Percentiles rank a stretch among this genome's conserved stretches.
Evolutionary conservation across 208 protist genomes (phyloP).

Genomic region (Acanthamoeba lenticulata): DNA sequence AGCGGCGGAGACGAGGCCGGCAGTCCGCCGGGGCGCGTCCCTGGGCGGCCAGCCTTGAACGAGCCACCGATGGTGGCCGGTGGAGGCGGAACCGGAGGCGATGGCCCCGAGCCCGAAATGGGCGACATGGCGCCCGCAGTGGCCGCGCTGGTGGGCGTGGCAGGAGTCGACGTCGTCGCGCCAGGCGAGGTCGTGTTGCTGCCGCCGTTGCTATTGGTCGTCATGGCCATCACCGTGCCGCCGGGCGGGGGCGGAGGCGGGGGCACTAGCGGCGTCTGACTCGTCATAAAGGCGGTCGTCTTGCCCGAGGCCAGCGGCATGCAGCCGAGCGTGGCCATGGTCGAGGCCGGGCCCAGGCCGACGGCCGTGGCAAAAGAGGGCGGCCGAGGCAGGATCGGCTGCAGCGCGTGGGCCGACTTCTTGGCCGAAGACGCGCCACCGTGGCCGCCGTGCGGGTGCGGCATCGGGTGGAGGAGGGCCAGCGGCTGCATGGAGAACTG

Average conservation of each 20-base stretch:
- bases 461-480: background rate
- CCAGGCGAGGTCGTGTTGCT: background rate
- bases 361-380: background rate
- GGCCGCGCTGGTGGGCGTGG: background rate
- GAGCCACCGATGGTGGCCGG: too few species aligned
- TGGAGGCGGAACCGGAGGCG: too few species aligned
- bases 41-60: too few species aligned
- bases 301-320: background rate
- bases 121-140: background rate
- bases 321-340: background rate
- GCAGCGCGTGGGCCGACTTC: background rate
- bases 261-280: background rate
- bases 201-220: background rate
- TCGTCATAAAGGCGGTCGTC: background rate
- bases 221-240: background rate
- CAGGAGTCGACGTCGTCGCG: background rate
- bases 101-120: background rate
- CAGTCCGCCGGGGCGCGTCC: too few species aligned
- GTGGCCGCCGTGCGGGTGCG: background rate
- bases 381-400: background rate
- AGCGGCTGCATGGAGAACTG: background rate
- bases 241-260: background rate
- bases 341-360: background rate
- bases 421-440: background rate
- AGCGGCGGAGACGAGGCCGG: constrained; percentile 4